phyloP scores from a whole-genome alignment of 192 early-diverging fungal species.

The Jimgerdemannia lactiflua region DNA sequence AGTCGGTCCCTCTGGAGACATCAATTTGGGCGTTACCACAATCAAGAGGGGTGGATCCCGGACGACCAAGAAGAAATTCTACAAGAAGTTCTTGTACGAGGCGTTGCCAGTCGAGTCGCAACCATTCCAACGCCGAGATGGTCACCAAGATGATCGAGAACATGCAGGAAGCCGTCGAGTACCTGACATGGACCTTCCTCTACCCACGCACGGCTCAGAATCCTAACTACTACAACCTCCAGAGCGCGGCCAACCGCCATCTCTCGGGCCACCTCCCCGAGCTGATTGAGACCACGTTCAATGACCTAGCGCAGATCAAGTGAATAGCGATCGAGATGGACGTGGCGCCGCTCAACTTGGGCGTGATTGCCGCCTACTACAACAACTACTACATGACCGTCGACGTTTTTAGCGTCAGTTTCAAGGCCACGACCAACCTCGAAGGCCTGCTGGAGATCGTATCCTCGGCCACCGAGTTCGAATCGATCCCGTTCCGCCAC shows the following conservation, averaged over 20 bases:
- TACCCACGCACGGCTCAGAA: slow-evolving; percentile 96
- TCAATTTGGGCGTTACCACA: too few species aligned
- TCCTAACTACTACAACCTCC: slow-evolving; percentile 95
- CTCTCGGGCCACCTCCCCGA: slow-evolving; percentile 93
- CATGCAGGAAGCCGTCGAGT: slow-evolving; percentile 99
- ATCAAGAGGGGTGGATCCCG: too few species aligned
- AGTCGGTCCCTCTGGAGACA: too few species aligned
- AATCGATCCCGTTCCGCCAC: slow-evolving; percentile 87
- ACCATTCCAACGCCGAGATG: slow-evolving; percentile 97
- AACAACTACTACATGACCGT: slow-evolving; percentile 94
- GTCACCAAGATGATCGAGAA: slow-evolving; percentile 93
- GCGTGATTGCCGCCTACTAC: slow-evolving; percentile 98
- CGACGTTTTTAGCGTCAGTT: slow-evolving; percentile 87
- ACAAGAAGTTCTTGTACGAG: slow-evolving; percentile 97
- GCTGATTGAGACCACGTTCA: slow-evolving; percentile 87
- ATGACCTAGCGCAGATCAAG: slow-evolving; percentile 83
- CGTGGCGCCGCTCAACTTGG: slow-evolving; percentile 82
- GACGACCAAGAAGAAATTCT: slow-evolving; percentile 92
- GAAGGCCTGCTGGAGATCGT: slow-evolving; percentile 93
- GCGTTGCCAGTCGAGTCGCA: slow-evolving; percentile 95
- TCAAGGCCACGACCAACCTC: slow-evolving; percentile 84
- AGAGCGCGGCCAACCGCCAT: slow-evolving; percentile 83
- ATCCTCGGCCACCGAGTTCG: slow-evolving; percentile 91
- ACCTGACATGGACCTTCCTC: slow-evolving; percentile 97
- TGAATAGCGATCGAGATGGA: slow-evolving; percentile 76